These are phyloP conservation scores for Akanthomyces dipterigenus DNA, from an alignment of 2,329 filamentous ascomycete species.

Conservation along the genomic window DNA sequence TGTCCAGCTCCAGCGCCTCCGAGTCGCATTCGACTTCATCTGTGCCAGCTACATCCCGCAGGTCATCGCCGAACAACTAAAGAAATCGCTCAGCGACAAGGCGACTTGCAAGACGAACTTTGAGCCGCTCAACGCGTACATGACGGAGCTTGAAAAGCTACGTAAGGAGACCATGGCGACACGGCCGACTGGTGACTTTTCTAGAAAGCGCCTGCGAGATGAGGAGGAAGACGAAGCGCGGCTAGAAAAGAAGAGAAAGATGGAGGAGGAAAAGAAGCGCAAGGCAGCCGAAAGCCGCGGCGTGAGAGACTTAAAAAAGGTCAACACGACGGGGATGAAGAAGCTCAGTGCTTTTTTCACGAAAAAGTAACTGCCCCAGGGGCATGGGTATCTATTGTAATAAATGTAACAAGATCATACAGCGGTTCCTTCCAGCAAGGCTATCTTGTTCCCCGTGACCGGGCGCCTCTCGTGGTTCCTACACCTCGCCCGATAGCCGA, in stretches of 20 bases:
- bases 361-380: constrained; percentile 44
- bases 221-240: constrained; percentile 60
- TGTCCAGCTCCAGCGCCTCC: constrained; percentile 54
- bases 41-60: constrained; percentile 52
- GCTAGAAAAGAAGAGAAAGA: constrained; percentile 74
- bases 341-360: constrained; percentile 94
- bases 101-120: constrained; percentile 51
- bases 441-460: constrained; percentile 27
- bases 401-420: constrained; percentile 11
- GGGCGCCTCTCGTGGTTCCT: constrained; percentile 24
- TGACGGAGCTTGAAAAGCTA: constrained; percentile 58
- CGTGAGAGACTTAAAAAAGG: constrained; percentile 78
- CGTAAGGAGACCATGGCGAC: constrained; percentile 65
- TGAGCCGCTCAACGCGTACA: constrained; percentile 60
- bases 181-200: constrained; percentile 62
- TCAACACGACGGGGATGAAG: constrained; percentile 88
- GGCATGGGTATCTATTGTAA: constrained; percentile 13
- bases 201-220: constrained; percentile 59
- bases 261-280: constrained; percentile 83
- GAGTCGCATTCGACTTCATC: constrained; percentile 59
- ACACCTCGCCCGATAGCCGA: constrained; percentile 30
- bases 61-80: constrained; percentile 35
- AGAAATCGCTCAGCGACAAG: constrained; percentile 31
- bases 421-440: background rate
- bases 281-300: constrained; percentile 69